Conservation (phyloP, 1,284 basidiomycete species). For the Ganoderma resinaceum region DNA sequence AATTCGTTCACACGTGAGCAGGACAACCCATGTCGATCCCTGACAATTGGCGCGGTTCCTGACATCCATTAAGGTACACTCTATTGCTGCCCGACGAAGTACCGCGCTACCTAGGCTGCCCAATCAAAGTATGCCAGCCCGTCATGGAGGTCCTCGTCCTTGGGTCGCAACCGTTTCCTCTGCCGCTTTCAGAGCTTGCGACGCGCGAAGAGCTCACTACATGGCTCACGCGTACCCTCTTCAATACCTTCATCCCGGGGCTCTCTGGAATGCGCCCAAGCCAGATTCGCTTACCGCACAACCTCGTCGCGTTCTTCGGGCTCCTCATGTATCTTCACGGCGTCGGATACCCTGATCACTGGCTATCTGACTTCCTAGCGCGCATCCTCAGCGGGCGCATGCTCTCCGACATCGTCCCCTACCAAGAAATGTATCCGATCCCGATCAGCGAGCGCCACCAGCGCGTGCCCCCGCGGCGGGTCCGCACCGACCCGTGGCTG, state of each 20-base stretch:
- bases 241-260: conserved; percentile 44
- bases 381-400: conserved; percentile 39
- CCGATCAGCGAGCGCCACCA: conserved; percentile 37
- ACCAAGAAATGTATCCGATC: conserved; percentile 38
- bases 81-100: conserved; percentile 38
- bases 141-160: conserved; percentile 35
- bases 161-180: conserved; percentile 30
- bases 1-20: conserved; percentile 40
- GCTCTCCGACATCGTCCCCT: conserved; percentile 39
- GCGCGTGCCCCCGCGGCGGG: conserved; percentile 31
- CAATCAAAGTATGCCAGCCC: conserved; percentile 28
- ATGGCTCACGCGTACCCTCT: conserved; percentile 48
- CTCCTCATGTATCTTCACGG: conserved; percentile 46
- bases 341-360: conserved; percentile 45
- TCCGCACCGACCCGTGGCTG: conserved; percentile 43
- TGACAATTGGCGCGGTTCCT: neutral
- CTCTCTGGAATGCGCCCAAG: conserved; percentile 34
- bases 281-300: conserved; percentile 47
- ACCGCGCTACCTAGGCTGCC: conserved; percentile 38
- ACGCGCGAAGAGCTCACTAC: conserved; percentile 42
- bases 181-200: conserved; percentile 39
- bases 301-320: conserved; percentile 44
- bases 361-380: conserved; percentile 45
- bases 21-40: too few species aligned
- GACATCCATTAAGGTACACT: conserved; percentile 38